Evolutionary conservation across 495 filamentous ascomycete species (phyloP).

Genomic region (Arthonia radiata): DNA sequence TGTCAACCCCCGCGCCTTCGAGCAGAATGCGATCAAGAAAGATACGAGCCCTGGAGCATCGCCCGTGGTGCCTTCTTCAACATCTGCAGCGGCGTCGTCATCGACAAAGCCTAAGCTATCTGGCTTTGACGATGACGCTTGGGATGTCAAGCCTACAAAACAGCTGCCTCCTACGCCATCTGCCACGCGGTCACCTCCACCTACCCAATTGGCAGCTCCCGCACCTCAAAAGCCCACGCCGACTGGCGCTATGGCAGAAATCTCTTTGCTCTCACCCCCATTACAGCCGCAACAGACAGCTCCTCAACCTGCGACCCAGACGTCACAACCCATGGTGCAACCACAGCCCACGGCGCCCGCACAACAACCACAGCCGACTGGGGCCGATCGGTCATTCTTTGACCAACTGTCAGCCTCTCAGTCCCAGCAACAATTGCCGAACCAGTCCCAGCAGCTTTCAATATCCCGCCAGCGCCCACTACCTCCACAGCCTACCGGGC

Average conservation of each 20-base stretch:
- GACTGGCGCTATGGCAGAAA: slow-evolving; percentile 51
- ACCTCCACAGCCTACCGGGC: no score
- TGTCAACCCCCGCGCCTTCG: slow-evolving; percentile 71
- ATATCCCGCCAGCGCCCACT: slow-evolving; percentile 18
- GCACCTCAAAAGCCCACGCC: slow-evolving; percentile 17
- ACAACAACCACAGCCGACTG: slow-evolving; percentile 15
- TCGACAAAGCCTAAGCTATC: slow-evolving; percentile 16
- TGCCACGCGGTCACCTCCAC: slow-evolving; percentile 11
- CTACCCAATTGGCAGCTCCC: slow-evolving; percentile 10
- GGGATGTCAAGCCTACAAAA: slow-evolving; percentile 87
- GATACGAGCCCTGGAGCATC: slow-evolving; percentile 17
- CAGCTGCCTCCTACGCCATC: slow-evolving; percentile 18
- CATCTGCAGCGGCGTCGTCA: slow-evolving; percentile 23
- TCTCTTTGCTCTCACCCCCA: slow-evolving; percentile 51
- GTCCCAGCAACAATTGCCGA: slow-evolving; percentile 7
- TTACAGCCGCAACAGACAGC: slow-evolving; percentile 49
- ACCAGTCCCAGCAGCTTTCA: slow-evolving; percentile 43
- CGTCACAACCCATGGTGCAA: slow-evolving; percentile 18
- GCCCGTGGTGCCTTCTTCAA: slow-evolving; percentile 20
- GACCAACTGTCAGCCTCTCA: slow-evolving; percentile 17
- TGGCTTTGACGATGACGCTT: slow-evolving; percentile 93
- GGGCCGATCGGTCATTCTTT: slow-evolving; percentile 15
- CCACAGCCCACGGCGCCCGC: slow-evolving; percentile 14
- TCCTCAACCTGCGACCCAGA: slow-evolving; percentile 9
- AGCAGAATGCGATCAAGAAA: slow-evolving; percentile 23